These are phyloP conservation scores for Setomelanomma holmii DNA, from an alignment of 2,329 filamentous ascomycete species.

Conservation along the genomic window DNA sequence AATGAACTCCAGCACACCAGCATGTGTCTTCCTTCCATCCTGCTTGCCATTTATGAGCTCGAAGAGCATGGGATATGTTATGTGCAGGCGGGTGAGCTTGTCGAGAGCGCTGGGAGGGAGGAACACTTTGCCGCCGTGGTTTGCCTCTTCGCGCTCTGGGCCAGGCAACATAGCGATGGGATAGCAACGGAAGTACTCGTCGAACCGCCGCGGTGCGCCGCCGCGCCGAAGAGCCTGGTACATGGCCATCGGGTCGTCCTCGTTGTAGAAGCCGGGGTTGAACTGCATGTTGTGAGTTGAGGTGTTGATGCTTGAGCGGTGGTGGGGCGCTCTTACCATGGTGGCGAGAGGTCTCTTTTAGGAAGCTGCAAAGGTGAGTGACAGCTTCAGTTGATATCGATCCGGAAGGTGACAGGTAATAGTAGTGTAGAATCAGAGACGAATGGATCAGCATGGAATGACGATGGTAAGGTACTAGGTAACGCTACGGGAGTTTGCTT, in stretches of 20 bases:
- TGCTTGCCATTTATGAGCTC: slow-evolving; percentile 94
- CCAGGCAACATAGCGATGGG: slow-evolving; percentile 93
- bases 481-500: slow-evolving; percentile 26
- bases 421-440: background rate
- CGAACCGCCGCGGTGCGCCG: slow-evolving; percentile 76
- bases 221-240: slow-evolving; percentile 62
- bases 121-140: slow-evolving; percentile 97
- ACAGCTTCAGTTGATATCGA: too few species aligned
- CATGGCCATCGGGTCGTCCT: slow-evolving; percentile 62
- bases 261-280: slow-evolving; percentile 58
- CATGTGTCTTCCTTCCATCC: slow-evolving; percentile 84
- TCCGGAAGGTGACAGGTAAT: too few species aligned
- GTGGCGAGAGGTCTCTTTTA: slow-evolving; percentile 5
- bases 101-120: slow-evolving; percentile 95
- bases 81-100: slow-evolving; percentile 93
- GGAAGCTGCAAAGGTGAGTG: too few species aligned
- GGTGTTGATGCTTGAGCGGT: slow-evolving; percentile 15
- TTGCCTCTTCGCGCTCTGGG: slow-evolving; percentile 84
- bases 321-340: slow-evolving; percentile 43
- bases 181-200: slow-evolving; percentile 98
- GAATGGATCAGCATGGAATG: slow-evolving; percentile 10
- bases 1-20: slow-evolving; percentile 95
- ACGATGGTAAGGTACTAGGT: slow-evolving; percentile 12
- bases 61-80: slow-evolving; percentile 96
- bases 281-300: slow-evolving; percentile 40